These are phyloP conservation scores for Boletus pseudo-olivaceus DNA, from an alignment of 768 basidiomycete genomes.

Conservation along the genomic window DNA sequence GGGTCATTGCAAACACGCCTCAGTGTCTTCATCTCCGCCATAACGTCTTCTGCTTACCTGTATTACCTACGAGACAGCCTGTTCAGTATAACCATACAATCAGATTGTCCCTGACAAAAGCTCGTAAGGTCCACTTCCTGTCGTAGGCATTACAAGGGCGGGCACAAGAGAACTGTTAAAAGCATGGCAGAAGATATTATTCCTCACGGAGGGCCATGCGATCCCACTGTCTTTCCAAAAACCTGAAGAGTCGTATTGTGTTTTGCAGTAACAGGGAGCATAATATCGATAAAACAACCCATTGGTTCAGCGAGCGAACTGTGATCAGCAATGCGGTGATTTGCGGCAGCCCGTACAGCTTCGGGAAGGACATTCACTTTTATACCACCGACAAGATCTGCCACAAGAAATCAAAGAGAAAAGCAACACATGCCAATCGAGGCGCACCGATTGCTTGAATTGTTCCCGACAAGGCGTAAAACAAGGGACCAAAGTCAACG, in stretches of 20 bases:
- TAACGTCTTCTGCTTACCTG: constrained; percentile 18
- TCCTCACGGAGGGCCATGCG: constrained; percentile 30
- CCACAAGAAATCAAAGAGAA: constrained; percentile 24
- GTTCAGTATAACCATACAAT: constrained; percentile 18
- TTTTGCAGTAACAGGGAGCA: constrained; percentile 20
- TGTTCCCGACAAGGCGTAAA: constrained; percentile 21
- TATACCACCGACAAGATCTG: constrained; percentile 40
- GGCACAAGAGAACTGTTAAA: constrained; percentile 36
- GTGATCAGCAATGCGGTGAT: constrained; percentile 35
- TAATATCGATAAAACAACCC: constrained; percentile 8
- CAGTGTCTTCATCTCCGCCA: constrained; percentile 18
- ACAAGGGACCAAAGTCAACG: constrained; percentile 18
- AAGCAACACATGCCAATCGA: not conserved
- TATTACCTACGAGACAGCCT: constrained; percentile 17
- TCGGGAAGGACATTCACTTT: constrained; percentile 50
- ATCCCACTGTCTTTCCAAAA: constrained; percentile 35
- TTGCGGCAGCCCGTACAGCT: constrained; percentile 33
- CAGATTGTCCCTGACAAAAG: constrained; percentile 44
- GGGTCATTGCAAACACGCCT: constrained; percentile 10
- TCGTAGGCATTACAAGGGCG: constrained; percentile 41
- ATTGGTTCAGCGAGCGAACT: constrained; percentile 19
- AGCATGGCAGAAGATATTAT: constrained; percentile 36
- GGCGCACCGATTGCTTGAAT: constrained; percentile 28
- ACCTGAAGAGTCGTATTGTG: constrained; percentile 42
- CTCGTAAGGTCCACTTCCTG: constrained; percentile 34